Evolutionary conservation across 495 filamentous ascomycete genomes (phyloP).

Genomic region (Penicillium bialowiezense): DNA sequence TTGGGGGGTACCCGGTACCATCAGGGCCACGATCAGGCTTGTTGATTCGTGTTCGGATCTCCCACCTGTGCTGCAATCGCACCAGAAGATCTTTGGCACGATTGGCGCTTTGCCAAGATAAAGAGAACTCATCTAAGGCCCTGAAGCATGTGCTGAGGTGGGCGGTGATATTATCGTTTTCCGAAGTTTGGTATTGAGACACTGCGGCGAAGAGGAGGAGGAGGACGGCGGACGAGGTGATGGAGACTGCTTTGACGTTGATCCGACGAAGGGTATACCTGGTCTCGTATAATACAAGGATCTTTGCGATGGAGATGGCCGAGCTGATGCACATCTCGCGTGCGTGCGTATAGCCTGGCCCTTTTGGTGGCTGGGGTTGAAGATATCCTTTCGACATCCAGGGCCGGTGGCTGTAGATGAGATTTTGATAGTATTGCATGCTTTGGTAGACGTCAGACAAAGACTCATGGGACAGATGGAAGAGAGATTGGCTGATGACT

Average conservation of each 20-base stretch:
- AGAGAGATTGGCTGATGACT: not conserved
- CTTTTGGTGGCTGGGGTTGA: constrained; percentile 20
- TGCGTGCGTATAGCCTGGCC: constrained; percentile 19
- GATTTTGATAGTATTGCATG: constrained; percentile 30
- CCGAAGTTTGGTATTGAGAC: not conserved
- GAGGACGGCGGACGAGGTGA: constrained; percentile 26
- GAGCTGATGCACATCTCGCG: constrained; percentile 28
- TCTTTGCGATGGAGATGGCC: constrained; percentile 20
- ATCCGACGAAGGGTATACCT: constrained; percentile 30
- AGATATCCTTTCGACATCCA: constrained; percentile 23
- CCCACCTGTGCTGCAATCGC: constrained; percentile 17
- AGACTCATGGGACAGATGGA: too few species aligned
- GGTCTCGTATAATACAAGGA: constrained; percentile 38
- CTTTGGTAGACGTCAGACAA: constrained; percentile 4
- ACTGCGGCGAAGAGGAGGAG: constrained; percentile 7
- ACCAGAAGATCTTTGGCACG: constrained; percentile 16
- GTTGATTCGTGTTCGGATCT: constrained; percentile 2
- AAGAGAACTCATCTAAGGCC: constrained; percentile 20
- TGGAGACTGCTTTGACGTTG: constrained; percentile 22
- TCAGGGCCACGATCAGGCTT: not conserved
- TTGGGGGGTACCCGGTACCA: constrained; percentile 1
- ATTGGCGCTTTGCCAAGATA: constrained; percentile 16
- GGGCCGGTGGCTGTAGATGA: constrained; percentile 26
- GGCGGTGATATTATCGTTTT: constrained; percentile 1
- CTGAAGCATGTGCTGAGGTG: constrained; percentile 16